Base-by-base conservation (phyloP, 805 yeast species). In the Metschnikowia shivogae region DNA sequence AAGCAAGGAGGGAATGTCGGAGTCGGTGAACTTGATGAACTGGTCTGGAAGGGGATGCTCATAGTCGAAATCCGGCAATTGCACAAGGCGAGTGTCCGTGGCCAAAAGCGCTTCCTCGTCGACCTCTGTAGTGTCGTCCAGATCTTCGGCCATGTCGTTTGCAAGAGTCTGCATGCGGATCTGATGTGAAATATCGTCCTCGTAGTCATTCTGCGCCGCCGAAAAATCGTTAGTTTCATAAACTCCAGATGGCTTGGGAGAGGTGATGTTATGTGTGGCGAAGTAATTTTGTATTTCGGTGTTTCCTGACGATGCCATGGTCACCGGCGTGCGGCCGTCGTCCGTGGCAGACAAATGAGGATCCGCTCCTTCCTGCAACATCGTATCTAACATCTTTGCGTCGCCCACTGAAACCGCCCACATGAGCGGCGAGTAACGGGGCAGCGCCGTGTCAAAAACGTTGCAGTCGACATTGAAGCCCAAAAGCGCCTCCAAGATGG, bases 371-470 rank as follows among this genome's bases (percentile, higher is more conserved):
- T 73, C 72, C 35, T 78, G 77, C 43, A 89, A 62, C 47, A 88
- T 65, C 44, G 74, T 64, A 38, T 78, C 75, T 12, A 79, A 81
- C 36, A 84, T 72, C 10, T 74, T 72, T 47, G 76, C 62, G 43
- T 79, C 78, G 43, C 80, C 76, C 52, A 82, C 72, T 53, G 81
- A 76, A 3, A 87, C 79, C 0, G 95, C 90, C 96, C 96, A 88
- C 93, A 86, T 87, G 36, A 86, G 62, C 9, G 96, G 88, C 0
- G 88, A 76, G 62, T 79, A 81, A 2, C 77, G 72, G 32, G 53
- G 49, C 20, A 77, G 59, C 19, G 78, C 44, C 1, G 71, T 64
- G 53, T 84, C 90, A 7, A 62, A 56, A 31, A 66, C 53, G 54
- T 82, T 81, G 6, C 78, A 72, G 53, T 78, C 80, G 5, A 70